A percentile compares a stretch with the other conserved stretches of the same genome.
These are phyloP conservation scores for Anastatica hierochuntica DNA, from an alignment of 345 rosid genomes.

Conservation along the genomic window DNA sequence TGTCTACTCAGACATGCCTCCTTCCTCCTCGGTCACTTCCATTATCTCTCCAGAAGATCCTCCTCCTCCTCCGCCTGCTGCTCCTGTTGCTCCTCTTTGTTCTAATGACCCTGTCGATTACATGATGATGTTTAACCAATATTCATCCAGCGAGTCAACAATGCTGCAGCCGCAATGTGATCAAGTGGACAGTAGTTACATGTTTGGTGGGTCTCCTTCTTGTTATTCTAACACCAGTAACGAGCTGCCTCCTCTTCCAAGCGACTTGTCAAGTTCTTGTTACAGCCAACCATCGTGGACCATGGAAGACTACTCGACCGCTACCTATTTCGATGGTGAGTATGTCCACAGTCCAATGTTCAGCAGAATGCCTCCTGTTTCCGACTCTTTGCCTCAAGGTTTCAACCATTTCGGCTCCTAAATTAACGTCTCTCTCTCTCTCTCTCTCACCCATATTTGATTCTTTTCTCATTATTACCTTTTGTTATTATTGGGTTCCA, in stretches of 20 bases:
- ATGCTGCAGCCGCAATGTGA: constrained; percentile 17
- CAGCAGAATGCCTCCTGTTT: constrained; percentile 77
- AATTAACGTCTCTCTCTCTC: constrained; percentile 22
- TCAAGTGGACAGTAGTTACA: constrained; percentile 23
- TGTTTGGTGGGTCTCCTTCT: constrained; percentile 22
- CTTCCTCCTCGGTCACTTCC: constrained; percentile 67
- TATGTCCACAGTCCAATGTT: constrained; percentile 78
- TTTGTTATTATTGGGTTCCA: background rate
- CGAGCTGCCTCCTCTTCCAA: constrained; percentile 54
- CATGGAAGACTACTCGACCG: constrained; percentile 27
- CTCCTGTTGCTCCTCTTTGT: constrained; percentile 3
- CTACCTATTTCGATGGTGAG: constrained; percentile 32
- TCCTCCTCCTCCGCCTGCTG: constrained; percentile 19
- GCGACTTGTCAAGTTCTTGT: constrained; percentile 20
- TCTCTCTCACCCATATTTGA: background rate
- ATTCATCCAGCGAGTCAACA: constrained; percentile 13
- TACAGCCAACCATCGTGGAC: constrained; percentile 16
- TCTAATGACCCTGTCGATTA: constrained; percentile 14
- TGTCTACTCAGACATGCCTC: constrained; percentile 70
- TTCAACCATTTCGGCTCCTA: constrained; percentile 51
- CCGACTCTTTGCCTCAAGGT: constrained; percentile 48
- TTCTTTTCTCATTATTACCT: constrained; percentile 4
- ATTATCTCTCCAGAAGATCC: constrained; percentile 58
- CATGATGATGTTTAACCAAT: constrained; percentile 25
- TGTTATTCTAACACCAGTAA: constrained; percentile 13